phyloP scores from a whole-genome alignment of 345 rosid species.

The Laguncularia racemosa region DNA sequence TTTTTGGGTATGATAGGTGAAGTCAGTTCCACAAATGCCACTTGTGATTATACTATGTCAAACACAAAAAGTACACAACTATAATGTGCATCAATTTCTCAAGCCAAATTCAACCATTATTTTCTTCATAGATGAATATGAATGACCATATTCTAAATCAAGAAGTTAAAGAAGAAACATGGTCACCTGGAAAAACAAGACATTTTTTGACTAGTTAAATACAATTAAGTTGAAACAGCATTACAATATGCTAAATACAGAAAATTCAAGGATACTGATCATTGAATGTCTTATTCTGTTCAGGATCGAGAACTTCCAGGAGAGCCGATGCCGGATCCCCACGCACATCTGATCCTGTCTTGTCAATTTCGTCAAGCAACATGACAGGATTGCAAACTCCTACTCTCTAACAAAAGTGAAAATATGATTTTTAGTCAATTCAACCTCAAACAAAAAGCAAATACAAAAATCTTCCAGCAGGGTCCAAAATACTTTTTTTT shows the following conservation, averaged over 20 bases:
- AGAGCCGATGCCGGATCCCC: slow-evolving; percentile 99
- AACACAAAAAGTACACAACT: too few species aligned
- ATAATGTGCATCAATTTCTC: not conserved
- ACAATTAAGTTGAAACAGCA: too few species aligned
- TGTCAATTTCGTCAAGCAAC: slow-evolving; percentile 97
- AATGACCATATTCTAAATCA: not conserved
- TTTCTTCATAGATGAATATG: not conserved
- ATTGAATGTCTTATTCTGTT: slow-evolving; percentile 84
- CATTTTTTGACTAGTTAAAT: too few species aligned
- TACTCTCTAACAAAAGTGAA: slow-evolving; percentile 49
- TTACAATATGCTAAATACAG: too few species aligned
- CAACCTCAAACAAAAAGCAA: slow-evolving; percentile 2
- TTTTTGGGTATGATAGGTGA: too few species aligned
- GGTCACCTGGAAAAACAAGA: too few species aligned
- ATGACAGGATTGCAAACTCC: slow-evolving; percentile 98
- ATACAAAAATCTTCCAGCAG: not conserved
- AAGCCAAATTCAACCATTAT: not conserved
- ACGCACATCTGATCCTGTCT: slow-evolving; percentile 94
- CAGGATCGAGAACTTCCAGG: slow-evolving; percentile 98
- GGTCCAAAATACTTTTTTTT: not conserved
- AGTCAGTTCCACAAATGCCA: too few species aligned
- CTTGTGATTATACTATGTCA: too few species aligned
- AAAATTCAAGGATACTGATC: slow-evolving; percentile 82
- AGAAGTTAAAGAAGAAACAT: too few species aligned
- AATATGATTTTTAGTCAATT: slow-evolving; percentile 12